Conservation (phyloP, 345 rosid genomes). For the Bruguiera gymnorhiza region DNA sequence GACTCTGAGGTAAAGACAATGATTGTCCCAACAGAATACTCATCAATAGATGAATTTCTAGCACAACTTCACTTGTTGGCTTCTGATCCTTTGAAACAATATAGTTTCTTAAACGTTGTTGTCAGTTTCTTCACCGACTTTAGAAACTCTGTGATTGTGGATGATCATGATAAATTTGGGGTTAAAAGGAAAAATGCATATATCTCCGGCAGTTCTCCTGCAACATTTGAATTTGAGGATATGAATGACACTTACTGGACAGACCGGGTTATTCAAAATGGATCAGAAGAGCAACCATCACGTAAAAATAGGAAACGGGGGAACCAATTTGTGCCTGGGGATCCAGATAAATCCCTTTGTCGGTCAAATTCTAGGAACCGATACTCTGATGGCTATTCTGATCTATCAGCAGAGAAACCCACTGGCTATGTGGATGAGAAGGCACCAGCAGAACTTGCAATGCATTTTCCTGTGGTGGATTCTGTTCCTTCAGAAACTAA, state of each 20-base stretch:
- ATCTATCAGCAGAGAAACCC: constrained; percentile 41
- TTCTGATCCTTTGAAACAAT: constrained; percentile 48
- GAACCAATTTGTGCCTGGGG: constrained; percentile 51
- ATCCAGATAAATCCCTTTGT: constrained; percentile 49
- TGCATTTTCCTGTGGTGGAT: constrained; percentile 65
- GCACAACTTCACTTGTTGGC: constrained; percentile 67
- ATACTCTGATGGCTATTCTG: constrained; percentile 45
- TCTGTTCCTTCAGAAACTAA: constrained; percentile 67
- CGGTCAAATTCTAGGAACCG: constrained; percentile 60
- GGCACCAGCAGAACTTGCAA: constrained; percentile 74
- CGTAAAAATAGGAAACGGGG: constrained; percentile 39
- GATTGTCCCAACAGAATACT: constrained; percentile 35
- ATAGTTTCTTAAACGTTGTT: constrained; percentile 43
- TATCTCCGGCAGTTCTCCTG: constrained; percentile 41
- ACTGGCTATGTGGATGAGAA: constrained; percentile 48
- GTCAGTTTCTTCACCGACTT: constrained; percentile 72
- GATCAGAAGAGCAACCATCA: constrained; percentile 69
- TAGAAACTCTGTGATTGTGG: constrained; percentile 56
- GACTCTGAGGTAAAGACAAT: constrained; percentile 36
- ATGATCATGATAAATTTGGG: constrained; percentile 36
- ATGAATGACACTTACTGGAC: constrained; percentile 95
- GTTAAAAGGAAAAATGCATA: constrained; percentile 47
- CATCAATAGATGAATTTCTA: constrained; percentile 61
- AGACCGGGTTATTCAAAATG: constrained; percentile 78
- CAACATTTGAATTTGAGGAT: constrained; percentile 90